A percentile compares a stretch with the other conserved stretches of the same genome.
These are phyloP conservation scores for Saccharomycopsis sp. DNA, from an alignment of 805 yeast species.

Conservation along the genomic window DNA sequence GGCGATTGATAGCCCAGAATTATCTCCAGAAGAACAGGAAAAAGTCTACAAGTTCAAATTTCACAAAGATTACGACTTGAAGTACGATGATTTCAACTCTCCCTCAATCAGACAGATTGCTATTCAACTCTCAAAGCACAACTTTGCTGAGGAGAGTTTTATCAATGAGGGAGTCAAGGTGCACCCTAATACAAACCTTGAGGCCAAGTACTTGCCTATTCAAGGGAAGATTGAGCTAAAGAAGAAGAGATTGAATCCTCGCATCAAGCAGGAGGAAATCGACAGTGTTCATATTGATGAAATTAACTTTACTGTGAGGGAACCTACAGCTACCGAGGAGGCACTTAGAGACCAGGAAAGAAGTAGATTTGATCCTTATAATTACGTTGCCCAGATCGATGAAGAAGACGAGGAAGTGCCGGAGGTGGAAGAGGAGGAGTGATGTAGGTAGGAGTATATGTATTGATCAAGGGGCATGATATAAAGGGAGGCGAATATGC, in stretches of 20 bases:
- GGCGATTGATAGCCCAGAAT: constrained; percentile 38
- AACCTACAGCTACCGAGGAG: constrained; percentile 65
- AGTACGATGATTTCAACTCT: constrained; percentile 33
- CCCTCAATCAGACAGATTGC: constrained; percentile 25
- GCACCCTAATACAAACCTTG: constrained; percentile 33
- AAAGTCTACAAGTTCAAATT: constrained; percentile 51
- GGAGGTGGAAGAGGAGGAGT: constrained; percentile 29
- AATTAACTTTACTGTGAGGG: constrained; percentile 57
- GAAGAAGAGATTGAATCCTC: constrained; percentile 69
- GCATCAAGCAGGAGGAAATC: constrained; percentile 44
- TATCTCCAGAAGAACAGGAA: constrained; percentile 28
- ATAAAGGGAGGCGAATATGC: too few relatives aligned
- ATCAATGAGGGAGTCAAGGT: not conserved
- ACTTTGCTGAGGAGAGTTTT: constrained; percentile 37
- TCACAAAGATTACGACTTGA: constrained; percentile 75
- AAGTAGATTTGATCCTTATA: constrained; percentile 72
- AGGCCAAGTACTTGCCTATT: constrained; percentile 74
- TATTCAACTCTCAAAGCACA: constrained; percentile 57
- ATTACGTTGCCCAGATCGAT: constrained; percentile 57
- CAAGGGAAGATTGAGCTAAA: constrained; percentile 73
- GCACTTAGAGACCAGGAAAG: constrained; percentile 61
- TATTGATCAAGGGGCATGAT: too few relatives aligned
- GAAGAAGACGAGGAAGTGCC: constrained; percentile 34
- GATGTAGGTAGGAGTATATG: not conserved
- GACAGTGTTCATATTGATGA: constrained; percentile 54